Evolutionary conservation across 495 filamentous ascomycete genomes (phyloP), one percentile per base, ranked within the genome.

Genomic region (Entonaema liquescens): DNA sequence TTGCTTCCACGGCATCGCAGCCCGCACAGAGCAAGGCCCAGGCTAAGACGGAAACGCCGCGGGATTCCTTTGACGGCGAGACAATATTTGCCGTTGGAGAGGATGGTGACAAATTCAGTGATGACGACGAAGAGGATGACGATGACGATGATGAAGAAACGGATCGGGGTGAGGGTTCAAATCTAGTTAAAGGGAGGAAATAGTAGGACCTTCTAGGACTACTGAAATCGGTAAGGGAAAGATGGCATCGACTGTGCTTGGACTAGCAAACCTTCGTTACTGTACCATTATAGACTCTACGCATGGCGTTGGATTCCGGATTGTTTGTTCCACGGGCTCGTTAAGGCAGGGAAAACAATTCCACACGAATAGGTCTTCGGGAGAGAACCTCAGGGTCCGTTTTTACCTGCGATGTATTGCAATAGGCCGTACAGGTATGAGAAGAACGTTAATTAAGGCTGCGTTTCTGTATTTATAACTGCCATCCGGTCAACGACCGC

Each of bases 21-120:
- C 74, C 72, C 5, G 69, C 76, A 28, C 72, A 85, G 47, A 80
- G 77, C 15, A 79, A 82, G 65, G 81, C 81, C 56, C 82, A 75
- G 17, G 78, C 79, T 35, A 83, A 82, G 19, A 38, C 71, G 57
- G 75, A 80, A 62, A 65, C 76, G 59, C 82, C 85, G 11, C 82
- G 92, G 52, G 88, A 93, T 63, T 93, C 91, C 19, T 81, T 97
- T 19, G 94, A 98, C 61, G 94, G 93, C 5, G 94, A 98, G 82
- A 95, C 94, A 0, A 93, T 98, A 55, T 98, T 98, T 75, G 94
- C 94, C 6, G 92, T 98, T 5, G 94, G 93, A 13, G 94, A 95
- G 68, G 91, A 93, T 60, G 91, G 85, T 12, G 93, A 94, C 72
- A 90, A 90, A 75, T 83, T 83, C 64, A 83, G 81, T 13, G 76